phyloP scores from a whole-genome alignment of 148 eudicot species.

The Persicaria tinctoria region DNA sequence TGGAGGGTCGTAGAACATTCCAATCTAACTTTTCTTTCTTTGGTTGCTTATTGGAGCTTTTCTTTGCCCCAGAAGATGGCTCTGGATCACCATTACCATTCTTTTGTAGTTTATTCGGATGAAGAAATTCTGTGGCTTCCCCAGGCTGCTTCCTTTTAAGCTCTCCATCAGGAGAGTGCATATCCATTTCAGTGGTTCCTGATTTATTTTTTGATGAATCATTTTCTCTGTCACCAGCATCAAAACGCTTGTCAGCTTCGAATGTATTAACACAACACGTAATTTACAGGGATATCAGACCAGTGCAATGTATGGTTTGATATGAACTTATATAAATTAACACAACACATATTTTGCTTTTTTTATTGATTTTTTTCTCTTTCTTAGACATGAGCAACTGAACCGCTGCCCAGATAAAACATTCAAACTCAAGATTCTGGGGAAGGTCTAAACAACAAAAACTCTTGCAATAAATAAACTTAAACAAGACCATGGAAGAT shows the following conservation, averaged over 20 bases:
- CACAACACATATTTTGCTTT: too few species aligned
- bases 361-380: too few species aligned
- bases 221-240: slow-evolving; percentile 31
- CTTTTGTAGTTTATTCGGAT: slow-evolving; percentile 40
- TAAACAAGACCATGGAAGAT: too few species aligned
- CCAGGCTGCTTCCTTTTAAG: slow-evolving; percentile 52
- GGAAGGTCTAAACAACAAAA: too few species aligned
- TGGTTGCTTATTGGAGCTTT: slow-evolving; percentile 25
- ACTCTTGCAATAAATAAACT: too few species aligned
- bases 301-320: background rate
- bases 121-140: slow-evolving; percentile 19
- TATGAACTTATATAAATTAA: too few species aligned
- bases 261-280: background rate
- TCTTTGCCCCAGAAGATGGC: slow-evolving; percentile 9
- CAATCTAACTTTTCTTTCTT: slow-evolving; percentile 53
- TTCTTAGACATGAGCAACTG: too few species aligned
- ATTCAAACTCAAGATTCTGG: too few species aligned
- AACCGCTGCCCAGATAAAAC: too few species aligned
- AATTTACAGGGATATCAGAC: background rate
- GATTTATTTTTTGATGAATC: background rate
- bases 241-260: background rate
- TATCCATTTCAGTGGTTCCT: slow-evolving; percentile 18
- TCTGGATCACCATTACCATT: slow-evolving; percentile 17
- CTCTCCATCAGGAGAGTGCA: slow-evolving; percentile 26
- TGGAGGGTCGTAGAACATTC: slow-evolving; percentile 51